Evolutionary conservation across 1,284 basidiomycete species (phyloP), one percentile per base, ranked within the genome.

Genomic region (Ganoderma sp.): DNA sequence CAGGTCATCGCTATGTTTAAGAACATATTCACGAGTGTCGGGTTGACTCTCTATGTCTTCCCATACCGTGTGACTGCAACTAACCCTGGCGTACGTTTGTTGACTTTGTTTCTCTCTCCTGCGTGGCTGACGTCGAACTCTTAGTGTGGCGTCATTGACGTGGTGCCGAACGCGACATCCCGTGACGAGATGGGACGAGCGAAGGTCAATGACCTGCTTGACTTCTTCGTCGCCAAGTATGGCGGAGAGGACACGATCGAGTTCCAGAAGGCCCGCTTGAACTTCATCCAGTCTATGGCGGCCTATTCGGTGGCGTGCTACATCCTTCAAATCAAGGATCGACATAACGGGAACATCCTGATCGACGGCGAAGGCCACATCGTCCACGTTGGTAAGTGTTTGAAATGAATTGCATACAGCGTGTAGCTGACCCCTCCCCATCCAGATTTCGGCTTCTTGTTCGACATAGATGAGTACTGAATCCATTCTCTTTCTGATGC

Each of bases 1-100:
- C 98, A 99, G 78, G 84, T 98, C 72, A 99, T 99, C 72, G 98
- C 98, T 10, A 99, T 99, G 95, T 98, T 99, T 87, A 99, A 99
- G 82, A 99, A 98, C 79, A 94, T 99, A 71, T 99, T 97, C 81
- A 93, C 88, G 15, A 86, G 86, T 69, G 88, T 97, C 64, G 98
- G 98, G 0, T 82, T 99, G 66, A 94, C 92, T 22, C 83, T 99
- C 39, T 99, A 99, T 76, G 86, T 99, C 34, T 97, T 91, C 80
- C 98, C 98, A 0, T 99, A 99, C 78, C 90, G 97, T 60, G 98
- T 99, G 17, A 98, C 96, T 8, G 97, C 98, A 1, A 99, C 98
- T 2, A 97, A 90, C 12, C 96, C 98, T 4, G 98, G 98, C 14
- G 95, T 97, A 78, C 78, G 93, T 84, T 56, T 28, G 43, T 69